phyloP scores from a whole-genome alignment of 306 rosid genomes.

The Delonix regia region DNA sequence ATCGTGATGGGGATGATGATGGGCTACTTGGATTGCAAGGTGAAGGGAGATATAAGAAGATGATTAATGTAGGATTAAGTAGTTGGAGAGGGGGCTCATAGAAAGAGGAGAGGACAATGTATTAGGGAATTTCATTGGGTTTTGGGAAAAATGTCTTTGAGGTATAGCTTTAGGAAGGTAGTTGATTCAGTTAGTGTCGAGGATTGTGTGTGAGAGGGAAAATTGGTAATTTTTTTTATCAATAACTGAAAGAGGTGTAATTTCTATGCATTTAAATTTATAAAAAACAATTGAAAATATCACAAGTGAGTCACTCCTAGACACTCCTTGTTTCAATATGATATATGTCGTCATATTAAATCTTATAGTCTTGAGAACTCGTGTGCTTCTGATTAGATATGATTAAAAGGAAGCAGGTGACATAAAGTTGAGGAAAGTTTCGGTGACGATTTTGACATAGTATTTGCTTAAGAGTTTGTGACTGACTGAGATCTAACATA shows the following conservation, averaged over 20 bases:
- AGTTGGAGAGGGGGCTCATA: slow-evolving; percentile 66
- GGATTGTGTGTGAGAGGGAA: slow-evolving; percentile 57
- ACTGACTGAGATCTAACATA: neutral
- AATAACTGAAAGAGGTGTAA: neutral
- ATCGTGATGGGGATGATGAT: too few species aligned
- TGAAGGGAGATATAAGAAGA: slow-evolving; percentile 32
- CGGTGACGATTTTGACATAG: too few species aligned
- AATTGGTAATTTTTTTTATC: slow-evolving; percentile 49
- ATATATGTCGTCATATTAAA: too few species aligned
- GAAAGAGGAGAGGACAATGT: slow-evolving; percentile 62
- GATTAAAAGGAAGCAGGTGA: too few species aligned
- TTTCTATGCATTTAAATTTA: too few species aligned
- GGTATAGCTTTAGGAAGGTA: slow-evolving; percentile 56
- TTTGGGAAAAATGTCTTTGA: slow-evolving; percentile 50
- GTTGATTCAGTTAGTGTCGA: slow-evolving; percentile 58
- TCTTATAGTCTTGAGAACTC: too few species aligned
- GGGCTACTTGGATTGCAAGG: too few species aligned
- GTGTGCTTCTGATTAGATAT: too few species aligned
- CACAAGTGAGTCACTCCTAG: neutral
- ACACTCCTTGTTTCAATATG: too few species aligned
- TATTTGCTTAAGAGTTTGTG: neutral
- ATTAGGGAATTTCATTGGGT: slow-evolving; percentile 55
- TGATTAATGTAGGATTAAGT: too few species aligned
- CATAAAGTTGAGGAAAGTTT: too few species aligned
- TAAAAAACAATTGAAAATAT: too few species aligned